Conservation (phyloP, 192 early-diverging fungal species). For the Obelidium mucronatum region DNA sequence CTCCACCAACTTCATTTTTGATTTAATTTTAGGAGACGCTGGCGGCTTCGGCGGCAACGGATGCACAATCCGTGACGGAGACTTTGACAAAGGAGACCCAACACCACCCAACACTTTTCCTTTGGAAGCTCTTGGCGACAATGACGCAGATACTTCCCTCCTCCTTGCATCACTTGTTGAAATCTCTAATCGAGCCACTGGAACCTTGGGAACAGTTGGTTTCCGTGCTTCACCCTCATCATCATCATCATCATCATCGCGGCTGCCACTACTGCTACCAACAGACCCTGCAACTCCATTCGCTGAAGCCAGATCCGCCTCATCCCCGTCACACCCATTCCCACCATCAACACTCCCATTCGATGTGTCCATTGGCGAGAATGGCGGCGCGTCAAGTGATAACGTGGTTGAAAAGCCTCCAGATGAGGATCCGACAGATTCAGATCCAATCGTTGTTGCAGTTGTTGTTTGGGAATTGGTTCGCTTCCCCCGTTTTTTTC, state of each 20-base stretch:
- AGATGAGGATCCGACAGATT: not conserved
- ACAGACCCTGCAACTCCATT: not conserved
- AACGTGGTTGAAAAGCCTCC: not conserved
- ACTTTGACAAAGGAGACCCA: not conserved
- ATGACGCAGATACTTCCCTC: not conserved
- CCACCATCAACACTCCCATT: not conserved
- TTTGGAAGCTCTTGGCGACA: not conserved
- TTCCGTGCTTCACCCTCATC: too few relatives aligned
- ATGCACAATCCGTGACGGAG: not conserved
- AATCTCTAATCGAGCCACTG: not conserved
- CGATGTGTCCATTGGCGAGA: not conserved
- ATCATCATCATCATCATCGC: too few relatives aligned
- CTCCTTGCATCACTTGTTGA: too few relatives aligned
- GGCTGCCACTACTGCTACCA: too few relatives aligned
- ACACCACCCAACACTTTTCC: too few relatives aligned
- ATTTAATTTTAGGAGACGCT: not conserved
- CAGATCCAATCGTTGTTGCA: not conserved
- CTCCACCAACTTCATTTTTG: too few relatives aligned
- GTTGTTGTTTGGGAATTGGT: not conserved
- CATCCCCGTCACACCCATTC: not conserved
- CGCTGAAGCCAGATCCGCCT: not conserved
- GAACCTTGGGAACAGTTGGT: not conserved
- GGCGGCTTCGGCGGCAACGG: not conserved
- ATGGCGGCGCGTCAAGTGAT: not conserved
- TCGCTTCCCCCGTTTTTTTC: not conserved